Evolutionary conservation across 2,329 filamentous ascomycete genomes (phyloP), one percentile per base, ranked within the genome.

Genomic region (Fusarium anguioides): DNA sequence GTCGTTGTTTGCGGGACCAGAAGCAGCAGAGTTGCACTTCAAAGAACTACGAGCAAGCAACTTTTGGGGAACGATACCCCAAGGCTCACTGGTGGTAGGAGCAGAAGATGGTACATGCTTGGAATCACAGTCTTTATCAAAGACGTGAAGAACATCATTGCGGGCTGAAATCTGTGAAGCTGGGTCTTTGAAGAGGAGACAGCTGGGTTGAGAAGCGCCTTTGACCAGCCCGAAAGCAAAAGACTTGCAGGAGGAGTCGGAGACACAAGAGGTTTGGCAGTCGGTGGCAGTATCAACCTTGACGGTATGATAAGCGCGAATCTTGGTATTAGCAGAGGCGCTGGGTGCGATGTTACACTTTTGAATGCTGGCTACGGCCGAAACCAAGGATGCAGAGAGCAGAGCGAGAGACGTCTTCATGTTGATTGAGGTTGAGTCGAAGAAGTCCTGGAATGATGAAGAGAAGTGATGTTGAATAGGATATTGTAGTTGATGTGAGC

Each of bases 391-490:
- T n/a, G 45, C 27, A 17, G 52, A 49, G 6, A 59, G 23, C 6
- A 58, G 37, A 15, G 35, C 29, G 23, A 59, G 21, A 6, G 52
- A 58, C 40, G 54, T 49, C 52, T 58, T 59, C 55, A 59, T 58
- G 24, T 11, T 58, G 55, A 39, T 9, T 29, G 23, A n/a, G 39
- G 20, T 9, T 46, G 26, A 11, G 21, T n/a, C 40, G 10, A 39
- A 18, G 18, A 11, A 27, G 36, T n/a, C n/a, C 5, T 40, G 47
- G 26, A 2, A 18, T 27, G 24, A 35, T 15, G 52, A 58, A 40
- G 39, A 18, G 37, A 21, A 8, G 18, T 57, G 21, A 59, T 23
- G 4, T 17, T 35, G 27, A 58, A 35, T n/a, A n/a, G n/a, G n/a
- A n/a, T n/a, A n/a, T n/a, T n/a, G n/a, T n/a, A n/a, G n/a, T n/a